Evolutionary conservation across 2,329 filamentous ascomycete species (phyloP).

Genomic region (Penicillium vulpinum): DNA sequence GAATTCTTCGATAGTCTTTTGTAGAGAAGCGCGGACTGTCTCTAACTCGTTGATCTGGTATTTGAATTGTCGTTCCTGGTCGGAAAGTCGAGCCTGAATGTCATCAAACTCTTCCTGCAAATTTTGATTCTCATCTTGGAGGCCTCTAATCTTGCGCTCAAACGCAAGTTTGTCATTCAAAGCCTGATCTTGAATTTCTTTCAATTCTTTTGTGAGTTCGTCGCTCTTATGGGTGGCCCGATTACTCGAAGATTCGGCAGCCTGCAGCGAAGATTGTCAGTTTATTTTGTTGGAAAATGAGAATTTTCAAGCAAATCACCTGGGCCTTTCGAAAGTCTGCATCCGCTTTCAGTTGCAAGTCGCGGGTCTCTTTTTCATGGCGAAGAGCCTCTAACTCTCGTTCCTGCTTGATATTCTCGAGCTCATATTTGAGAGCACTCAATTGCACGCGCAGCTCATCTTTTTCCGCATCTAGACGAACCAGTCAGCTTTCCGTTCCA

Average conservation of each 20-base stretch:
- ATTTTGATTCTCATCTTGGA: conserved; percentile 69
- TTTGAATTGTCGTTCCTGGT: conserved; percentile 65
- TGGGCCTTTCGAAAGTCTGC: conserved; percentile 73
- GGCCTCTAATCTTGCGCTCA: conserved; percentile 55
- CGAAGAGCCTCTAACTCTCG: conserved; percentile 75
- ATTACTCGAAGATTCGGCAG: conserved; percentile 54
- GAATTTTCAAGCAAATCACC: conserved; percentile 32
- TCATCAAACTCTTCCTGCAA: conserved; percentile 83
- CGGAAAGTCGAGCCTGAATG: conserved; percentile 70
- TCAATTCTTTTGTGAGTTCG: conserved; percentile 54
- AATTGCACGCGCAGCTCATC: conserved; percentile 89
- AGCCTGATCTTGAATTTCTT: conserved; percentile 55
- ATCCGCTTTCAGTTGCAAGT: conserved; percentile 77
- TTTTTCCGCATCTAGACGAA: conserved; percentile 47
- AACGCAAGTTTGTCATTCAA: conserved; percentile 57
- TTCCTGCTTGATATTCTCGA: conserved; percentile 85
- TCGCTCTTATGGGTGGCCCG: conserved; percentile 58
- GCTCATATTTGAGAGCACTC: conserved; percentile 81
- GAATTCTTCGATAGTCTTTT: conserved; percentile 55
- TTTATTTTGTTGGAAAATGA: not conserved
- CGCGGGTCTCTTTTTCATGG: conserved; percentile 80
- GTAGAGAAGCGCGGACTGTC: conserved; percentile 59
- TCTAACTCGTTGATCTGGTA: conserved; percentile 62
- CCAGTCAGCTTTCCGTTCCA: conserved; percentile 10
- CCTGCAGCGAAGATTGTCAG: conserved; percentile 29